Evolutionary conservation across 495 filamentous ascomycete genomes (phyloP).

Genomic region (Trichoderma reesei): DNA sequence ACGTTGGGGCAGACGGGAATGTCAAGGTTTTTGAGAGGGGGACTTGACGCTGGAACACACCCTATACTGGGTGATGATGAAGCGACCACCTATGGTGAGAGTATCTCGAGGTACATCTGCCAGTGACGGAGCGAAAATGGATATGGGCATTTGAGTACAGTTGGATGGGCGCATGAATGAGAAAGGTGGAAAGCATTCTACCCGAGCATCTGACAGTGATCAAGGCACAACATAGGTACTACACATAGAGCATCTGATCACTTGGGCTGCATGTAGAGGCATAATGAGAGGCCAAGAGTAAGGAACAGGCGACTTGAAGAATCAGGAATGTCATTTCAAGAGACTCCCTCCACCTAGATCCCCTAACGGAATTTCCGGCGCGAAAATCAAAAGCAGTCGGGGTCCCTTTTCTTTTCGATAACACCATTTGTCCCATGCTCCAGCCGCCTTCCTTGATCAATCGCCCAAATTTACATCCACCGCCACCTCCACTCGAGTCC

Average conservation of each 20-base stretch:
- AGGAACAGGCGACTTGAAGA: background rate
- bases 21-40: slow-evolving; percentile 75
- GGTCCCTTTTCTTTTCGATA: background rate
- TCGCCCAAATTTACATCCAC: slow-evolving; percentile 7
- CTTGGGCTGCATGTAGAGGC: background rate
- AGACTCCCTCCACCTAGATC: background rate
- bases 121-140: too few relatives aligned
- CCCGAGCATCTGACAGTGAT: too few relatives aligned
- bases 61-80: too few relatives aligned
- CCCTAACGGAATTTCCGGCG: background rate
- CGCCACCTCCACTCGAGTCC: slow-evolving; percentile 4
- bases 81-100: too few relatives aligned
- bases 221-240: too few relatives aligned
- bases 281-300: background rate
- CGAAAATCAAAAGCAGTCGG: slow-evolving; percentile 5
- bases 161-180: too few relatives aligned
- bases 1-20: slow-evolving; percentile 65
- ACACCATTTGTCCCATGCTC: slow-evolving; percentile 10
- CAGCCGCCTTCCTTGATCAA: slow-evolving; percentile 9
- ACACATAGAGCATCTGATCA: background rate
- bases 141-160: too few relatives aligned
- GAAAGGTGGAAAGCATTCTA: too few relatives aligned
- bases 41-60: background rate
- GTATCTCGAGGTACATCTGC: too few relatives aligned
- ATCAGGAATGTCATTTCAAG: slow-evolving; percentile 1